Conservation (phyloP, 768 basidiomycete genomes). For the Lactarius pseudohatsudake region DNA sequence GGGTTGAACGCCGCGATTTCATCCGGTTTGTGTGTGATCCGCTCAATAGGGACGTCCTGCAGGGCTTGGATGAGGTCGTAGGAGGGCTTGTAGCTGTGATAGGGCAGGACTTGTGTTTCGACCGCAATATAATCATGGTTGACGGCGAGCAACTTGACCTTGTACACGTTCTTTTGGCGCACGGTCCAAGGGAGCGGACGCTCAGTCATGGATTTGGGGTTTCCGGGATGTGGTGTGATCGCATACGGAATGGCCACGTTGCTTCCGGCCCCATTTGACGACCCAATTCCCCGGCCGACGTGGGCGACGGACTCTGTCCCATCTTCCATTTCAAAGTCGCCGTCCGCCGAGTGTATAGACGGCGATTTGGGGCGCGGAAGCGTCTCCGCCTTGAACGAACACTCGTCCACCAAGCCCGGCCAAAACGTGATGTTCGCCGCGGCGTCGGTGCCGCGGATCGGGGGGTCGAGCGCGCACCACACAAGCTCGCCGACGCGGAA, state of each 20-base stretch:
- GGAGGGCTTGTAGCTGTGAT: constrained; percentile 64
- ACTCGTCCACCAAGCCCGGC: constrained; percentile 69
- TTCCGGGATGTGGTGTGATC: constrained; percentile 20
- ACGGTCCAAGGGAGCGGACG: constrained; percentile 53
- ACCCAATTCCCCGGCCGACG: not conserved
- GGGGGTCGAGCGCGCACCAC: constrained; percentile 59
- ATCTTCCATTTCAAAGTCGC: constrained; percentile 30
- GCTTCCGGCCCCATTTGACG: not conserved
- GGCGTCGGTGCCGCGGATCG: constrained; percentile 46
- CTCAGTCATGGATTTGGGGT: constrained; percentile 9
- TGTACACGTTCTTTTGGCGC: constrained; percentile 61
- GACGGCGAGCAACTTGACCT: constrained; percentile 64
- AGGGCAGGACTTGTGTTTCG: constrained; percentile 67
- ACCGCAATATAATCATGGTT: constrained; percentile 47
- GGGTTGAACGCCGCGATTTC: constrained; percentile 54
- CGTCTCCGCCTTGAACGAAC: constrained; percentile 48
- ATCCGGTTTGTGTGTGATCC: constrained; percentile 32
- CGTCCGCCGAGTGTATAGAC: constrained; percentile 27
- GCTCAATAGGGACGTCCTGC: constrained; percentile 26
- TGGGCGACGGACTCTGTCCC: constrained; percentile 15
- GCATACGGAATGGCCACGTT: constrained; percentile 15
- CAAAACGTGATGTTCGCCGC: constrained; percentile 60
- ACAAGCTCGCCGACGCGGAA: constrained; percentile 69
- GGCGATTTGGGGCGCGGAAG: constrained; percentile 34
- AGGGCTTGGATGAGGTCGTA: constrained; percentile 52